Evolutionary conservation across 768 basidiomycete genomes (phyloP).

Genomic region (Tulasnella sp.): DNA sequence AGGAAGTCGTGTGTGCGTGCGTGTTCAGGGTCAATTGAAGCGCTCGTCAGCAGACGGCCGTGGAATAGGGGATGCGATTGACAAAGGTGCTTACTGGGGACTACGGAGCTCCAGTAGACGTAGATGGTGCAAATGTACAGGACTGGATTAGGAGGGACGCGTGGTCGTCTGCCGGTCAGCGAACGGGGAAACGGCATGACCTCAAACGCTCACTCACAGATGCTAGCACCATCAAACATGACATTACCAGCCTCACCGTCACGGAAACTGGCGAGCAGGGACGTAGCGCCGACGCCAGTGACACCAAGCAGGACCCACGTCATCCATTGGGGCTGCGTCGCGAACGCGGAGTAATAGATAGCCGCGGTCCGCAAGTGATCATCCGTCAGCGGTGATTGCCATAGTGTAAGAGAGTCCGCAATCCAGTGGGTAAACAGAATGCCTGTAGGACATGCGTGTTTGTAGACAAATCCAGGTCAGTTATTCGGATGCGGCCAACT

Average conservation of each 20-base stretch:
- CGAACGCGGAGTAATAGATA: constrained; percentile 76
- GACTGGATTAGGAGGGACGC: constrained; percentile 51
- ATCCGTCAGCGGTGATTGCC: constrained; percentile 84
- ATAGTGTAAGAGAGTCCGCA: constrained; percentile 87
- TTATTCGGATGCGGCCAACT: neutral
- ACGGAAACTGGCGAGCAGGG: constrained; percentile 75
- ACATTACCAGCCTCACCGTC: constrained; percentile 80
- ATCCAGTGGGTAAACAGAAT: constrained; percentile 89
- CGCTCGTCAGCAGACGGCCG: neutral
- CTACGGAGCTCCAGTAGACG: constrained; percentile 75
- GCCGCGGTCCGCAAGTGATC: constrained; percentile 82
- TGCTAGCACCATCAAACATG: constrained; percentile 90
- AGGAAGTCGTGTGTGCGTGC: constrained; percentile 2
- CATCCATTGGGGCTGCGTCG: constrained; percentile 62
- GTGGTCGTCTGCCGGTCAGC: neutral
- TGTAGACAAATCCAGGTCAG: neutral
- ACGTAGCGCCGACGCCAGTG: constrained; percentile 61
- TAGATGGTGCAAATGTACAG: constrained; percentile 70
- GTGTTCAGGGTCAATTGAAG: constrained; percentile 13
- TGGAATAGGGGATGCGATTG: neutral
- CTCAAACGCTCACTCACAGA: constrained; percentile 59
- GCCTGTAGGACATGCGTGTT: constrained; percentile 50
- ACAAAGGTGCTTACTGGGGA: constrained; percentile 66
- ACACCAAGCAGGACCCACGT: constrained; percentile 62
- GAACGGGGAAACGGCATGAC: neutral